phyloP scores from a whole-genome alignment of 2,329 filamentous ascomycete species.

The Ceratocystis diversiconidia region DNA sequence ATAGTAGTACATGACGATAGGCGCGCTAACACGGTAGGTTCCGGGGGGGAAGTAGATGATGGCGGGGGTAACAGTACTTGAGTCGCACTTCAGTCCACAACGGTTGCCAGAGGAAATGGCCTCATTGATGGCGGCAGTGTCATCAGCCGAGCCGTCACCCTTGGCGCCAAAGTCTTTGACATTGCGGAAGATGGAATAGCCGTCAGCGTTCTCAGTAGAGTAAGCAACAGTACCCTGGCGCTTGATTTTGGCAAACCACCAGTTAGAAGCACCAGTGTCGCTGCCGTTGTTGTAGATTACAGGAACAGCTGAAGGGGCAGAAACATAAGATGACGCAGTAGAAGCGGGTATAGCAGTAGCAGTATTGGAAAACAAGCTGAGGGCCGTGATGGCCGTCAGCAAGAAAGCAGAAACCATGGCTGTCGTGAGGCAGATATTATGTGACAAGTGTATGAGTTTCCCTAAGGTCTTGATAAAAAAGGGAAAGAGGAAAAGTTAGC shows the following conservation, averaged over 20 bases:
- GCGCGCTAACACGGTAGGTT: slow-evolving; percentile 66
- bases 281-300: slow-evolving; percentile 16
- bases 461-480: neutral
- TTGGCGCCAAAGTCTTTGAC: slow-evolving; percentile 62
- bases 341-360: slow-evolving; percentile 16
- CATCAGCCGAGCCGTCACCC: slow-evolving; percentile 58
- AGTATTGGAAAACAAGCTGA: slow-evolving; percentile 14
- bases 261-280: slow-evolving; percentile 34
- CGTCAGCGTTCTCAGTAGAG: slow-evolving; percentile 26
- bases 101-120: slow-evolving; percentile 66
- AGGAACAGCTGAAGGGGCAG: slow-evolving; percentile 8
- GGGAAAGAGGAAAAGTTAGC: slow-evolving; percentile 2
- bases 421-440: slow-evolving; percentile 3
- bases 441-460: slow-evolving; percentile 1
- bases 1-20: slow-evolving; percentile 80
- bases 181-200: slow-evolving; percentile 63
- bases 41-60: slow-evolving; percentile 86
- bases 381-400: slow-evolving; percentile 16
- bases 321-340: slow-evolving; percentile 8
- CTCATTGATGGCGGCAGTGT: slow-evolving; percentile 75
- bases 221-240: slow-evolving; percentile 58
- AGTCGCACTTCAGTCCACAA: slow-evolving; percentile 71
- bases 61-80: slow-evolving; percentile 67
- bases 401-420: slow-evolving; percentile 17
- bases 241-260: slow-evolving; percentile 59